Evolutionary conservation across 1,284 basidiomycete genomes (phyloP).

Genomic region (Boletus smithii): DNA sequence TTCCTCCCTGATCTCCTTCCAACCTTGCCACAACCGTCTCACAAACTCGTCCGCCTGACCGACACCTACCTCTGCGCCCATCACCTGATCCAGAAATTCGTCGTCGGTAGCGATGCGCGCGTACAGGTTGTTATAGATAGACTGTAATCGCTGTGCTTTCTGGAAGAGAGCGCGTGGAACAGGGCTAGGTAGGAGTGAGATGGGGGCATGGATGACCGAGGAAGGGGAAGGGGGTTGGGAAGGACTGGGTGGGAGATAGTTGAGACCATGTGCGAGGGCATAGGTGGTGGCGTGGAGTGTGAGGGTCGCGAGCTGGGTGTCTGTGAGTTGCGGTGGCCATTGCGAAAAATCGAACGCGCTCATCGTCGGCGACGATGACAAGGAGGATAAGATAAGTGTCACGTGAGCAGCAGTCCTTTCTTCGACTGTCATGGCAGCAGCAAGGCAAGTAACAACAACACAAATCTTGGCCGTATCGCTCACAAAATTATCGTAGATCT

Average conservation of each 20-base stretch:
- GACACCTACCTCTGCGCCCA: slow-evolving; percentile 75
- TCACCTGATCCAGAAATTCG: slow-evolving; percentile 76
- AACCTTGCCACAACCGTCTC: slow-evolving; percentile 80
- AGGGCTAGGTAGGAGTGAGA: slow-evolving; percentile 85
- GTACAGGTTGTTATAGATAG: slow-evolving; percentile 83
- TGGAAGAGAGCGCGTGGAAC: slow-evolving; percentile 76
- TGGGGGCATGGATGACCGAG: slow-evolving; percentile 83
- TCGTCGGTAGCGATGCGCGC: slow-evolving; percentile 79
- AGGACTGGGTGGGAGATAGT: slow-evolving; percentile 67
- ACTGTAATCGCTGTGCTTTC: slow-evolving; percentile 67
- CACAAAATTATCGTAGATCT: slow-evolving; percentile 33
- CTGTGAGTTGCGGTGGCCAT: slow-evolving; percentile 75
- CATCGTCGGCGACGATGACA: slow-evolving; percentile 14
- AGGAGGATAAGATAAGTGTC: slow-evolving; percentile 6
- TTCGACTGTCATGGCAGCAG: slow-evolving; percentile 16
- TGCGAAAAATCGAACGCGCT: slow-evolving; percentile 42
- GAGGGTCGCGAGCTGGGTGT: slow-evolving; percentile 56
- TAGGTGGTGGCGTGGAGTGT: slow-evolving; percentile 74
- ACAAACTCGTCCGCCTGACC: slow-evolving; percentile 87
- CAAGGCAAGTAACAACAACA: slow-evolving; percentile 19
- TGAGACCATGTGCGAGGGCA: slow-evolving; percentile 81
- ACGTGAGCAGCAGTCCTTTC: slow-evolving; percentile 12
- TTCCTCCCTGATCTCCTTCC: slow-evolving; percentile 71
- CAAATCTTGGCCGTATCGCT: not conserved
- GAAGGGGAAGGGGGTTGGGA: slow-evolving; percentile 54